A percentile compares a stretch with the other conserved stretches of the same genome.
These are phyloP conservation scores for Bromus sterilis DNA, from an alignment of 176 grass and related monocot genomes.

Conservation along the genomic window DNA sequence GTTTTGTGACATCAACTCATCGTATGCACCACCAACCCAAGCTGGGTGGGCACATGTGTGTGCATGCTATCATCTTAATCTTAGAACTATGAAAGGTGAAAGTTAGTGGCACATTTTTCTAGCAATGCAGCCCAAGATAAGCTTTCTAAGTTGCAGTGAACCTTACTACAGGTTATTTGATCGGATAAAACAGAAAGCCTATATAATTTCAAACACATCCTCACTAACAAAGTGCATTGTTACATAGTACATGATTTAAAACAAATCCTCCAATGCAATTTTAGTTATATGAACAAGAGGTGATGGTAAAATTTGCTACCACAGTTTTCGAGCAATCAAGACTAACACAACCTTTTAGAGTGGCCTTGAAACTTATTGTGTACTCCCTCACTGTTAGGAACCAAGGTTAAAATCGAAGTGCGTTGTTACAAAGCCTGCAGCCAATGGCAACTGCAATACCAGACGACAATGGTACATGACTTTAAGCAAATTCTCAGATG, in stretches of 20 bases:
- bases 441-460: neutral
- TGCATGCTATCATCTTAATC: neutral
- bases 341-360: neutral
- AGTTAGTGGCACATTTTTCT: neutral
- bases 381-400: too few species aligned
- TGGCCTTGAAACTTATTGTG: neutral
- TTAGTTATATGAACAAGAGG: neutral
- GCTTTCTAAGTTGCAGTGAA: neutral
- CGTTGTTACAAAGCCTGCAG: neutral
- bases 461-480: neutral
- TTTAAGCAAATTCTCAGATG: neutral
- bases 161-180: neutral
- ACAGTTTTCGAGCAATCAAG: neutral
- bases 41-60: neutral
- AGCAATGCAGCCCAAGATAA: neutral
- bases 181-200: neutral
- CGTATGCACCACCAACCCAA: neutral
- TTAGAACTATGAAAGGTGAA: neutral
- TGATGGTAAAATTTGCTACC: neutral
- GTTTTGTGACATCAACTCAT: neutral
- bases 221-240: neutral
- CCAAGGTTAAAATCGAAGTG: too few species aligned
- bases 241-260: neutral
- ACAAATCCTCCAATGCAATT: neutral
- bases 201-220: neutral